Base-by-base conservation (phyloP, 148 eudicot genomes). In the Heliamphora exappendiculata region DNA sequence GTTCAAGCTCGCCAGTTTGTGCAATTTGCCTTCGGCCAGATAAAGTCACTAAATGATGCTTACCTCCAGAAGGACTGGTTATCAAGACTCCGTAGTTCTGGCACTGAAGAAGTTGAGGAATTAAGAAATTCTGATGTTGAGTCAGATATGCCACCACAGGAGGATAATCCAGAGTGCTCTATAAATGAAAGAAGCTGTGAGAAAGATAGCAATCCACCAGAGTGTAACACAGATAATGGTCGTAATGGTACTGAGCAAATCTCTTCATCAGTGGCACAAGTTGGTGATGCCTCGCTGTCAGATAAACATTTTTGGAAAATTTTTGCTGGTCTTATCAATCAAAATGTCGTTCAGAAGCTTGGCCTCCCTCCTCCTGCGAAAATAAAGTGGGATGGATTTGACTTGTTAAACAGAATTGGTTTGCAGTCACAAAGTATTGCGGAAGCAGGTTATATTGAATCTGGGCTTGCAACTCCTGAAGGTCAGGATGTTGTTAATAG, bases 1-100 rank as follows among this genome's bases (percentile, higher is more conserved):
- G 94, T 95, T 58, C 96, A 89, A 81, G 94, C 91, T 50, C 81
- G 97, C 75, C 90, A 95, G 73, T 95, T 95, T 83, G 98, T 95
- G 72, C 91, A 88, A 84, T 90, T 86, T 85, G 97, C 97, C 41
- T 95, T 95, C 68, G 86, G 96, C 45, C 92, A 92, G 78, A 78
- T 95, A 66, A 87, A 89, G 80, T 84, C 90, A 47, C 72, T 95
- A 39, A 95, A 95, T 79, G 89, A 94, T 63, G 66, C 95, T 72
- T 92, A 90, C 59, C 79, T 84, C 76, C 89, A 81, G 64, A 82
- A 85, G 60, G 86, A 88, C 44, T 68, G 79, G 88, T 63, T 85
- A 58, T 72, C 85, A 10, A 72, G 82, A 49, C 58, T 39, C 73
- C 73, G 80, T 60, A 76, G 77, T 33, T 53, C 68, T 71, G 81